These are phyloP conservation scores for Aurantiochytrium sp. DNA, from an alignment of 108 stramenopile genomes.

Conservation along the genomic window DNA sequence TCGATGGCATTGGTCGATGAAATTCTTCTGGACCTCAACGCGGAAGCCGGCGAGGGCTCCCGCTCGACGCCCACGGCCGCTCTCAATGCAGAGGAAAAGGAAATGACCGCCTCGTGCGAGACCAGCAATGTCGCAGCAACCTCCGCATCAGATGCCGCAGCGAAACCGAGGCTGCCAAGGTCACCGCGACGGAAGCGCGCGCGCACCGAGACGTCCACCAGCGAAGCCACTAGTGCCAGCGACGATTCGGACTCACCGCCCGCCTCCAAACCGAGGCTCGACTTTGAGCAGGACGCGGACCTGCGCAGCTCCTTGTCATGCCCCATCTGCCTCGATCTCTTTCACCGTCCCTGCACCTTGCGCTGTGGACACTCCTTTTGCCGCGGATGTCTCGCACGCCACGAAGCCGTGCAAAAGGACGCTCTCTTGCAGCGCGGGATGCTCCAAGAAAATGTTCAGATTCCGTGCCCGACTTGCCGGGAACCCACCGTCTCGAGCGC, in stretches of 20 bases:
- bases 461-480: not conserved
- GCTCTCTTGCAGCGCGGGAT: not conserved
- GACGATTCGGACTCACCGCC: not conserved
- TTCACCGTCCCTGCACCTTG: constrained; percentile 54
- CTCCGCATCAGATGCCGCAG: too few relatives aligned
- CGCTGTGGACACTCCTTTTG: constrained; percentile 67
- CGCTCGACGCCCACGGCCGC: too few relatives aligned
- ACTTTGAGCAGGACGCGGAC: not conserved
- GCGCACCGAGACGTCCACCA: too few relatives aligned
- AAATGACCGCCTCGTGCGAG: too few relatives aligned
- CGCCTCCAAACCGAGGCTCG: not conserved
- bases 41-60: too few relatives aligned
- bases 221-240: not conserved
- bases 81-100: too few relatives aligned
- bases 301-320: constrained; percentile 47
- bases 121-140: too few relatives aligned
- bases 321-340: constrained; percentile 54
- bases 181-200: too few relatives aligned
- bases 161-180: too few relatives aligned
- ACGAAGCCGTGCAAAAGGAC: not conserved
- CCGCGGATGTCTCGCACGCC: constrained; percentile 37
- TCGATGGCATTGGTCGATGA: not conserved
- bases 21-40: not conserved
- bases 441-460: not conserved
- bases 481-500: not conserved